Conservation (phyloP, 2,329 filamentous ascomycete species). For the Coniochaeta hoffmannii region DNA sequence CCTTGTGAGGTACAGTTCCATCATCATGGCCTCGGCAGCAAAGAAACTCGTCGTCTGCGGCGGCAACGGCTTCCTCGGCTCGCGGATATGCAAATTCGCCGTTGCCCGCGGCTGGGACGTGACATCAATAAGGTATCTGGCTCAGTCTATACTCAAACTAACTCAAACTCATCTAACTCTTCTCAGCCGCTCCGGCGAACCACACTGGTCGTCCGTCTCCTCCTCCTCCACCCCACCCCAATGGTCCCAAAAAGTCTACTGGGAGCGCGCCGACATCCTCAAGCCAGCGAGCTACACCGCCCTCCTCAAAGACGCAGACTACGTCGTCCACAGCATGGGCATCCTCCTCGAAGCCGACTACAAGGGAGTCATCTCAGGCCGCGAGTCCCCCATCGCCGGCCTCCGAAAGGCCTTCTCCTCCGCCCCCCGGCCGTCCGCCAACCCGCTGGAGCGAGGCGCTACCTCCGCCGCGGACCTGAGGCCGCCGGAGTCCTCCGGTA, state of each 20-base stretch:
- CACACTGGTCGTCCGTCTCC: conserved; percentile 76
- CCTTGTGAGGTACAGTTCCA: neutral
- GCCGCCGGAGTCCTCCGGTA: conserved; percentile 50
- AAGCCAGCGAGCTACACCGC: conserved; percentile 71
- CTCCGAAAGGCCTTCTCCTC: conserved; percentile 71
- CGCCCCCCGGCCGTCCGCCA: conserved; percentile 54
- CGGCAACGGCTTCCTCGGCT: conserved; percentile 86
- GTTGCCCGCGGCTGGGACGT: conserved; percentile 84
- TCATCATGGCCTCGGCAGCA: conserved; percentile 41
- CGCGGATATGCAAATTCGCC: conserved; percentile 84
- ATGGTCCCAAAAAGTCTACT: conserved; percentile 78
- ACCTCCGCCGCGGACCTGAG: conserved; percentile 51
- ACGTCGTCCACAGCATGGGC: conserved; percentile 90
- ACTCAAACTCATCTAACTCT: conserved; percentile 4
- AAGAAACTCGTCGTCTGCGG: conserved; percentile 88
- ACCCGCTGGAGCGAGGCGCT: conserved; percentile 59
- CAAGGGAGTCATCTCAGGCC: conserved; percentile 81
- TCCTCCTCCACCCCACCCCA: conserved; percentile 60
- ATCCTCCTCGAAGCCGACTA: conserved; percentile 97
- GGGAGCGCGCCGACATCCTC: conserved; percentile 85
- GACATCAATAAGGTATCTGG: conserved; percentile 70
- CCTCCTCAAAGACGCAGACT: conserved; percentile 69
- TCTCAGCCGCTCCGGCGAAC: conserved; percentile 77
- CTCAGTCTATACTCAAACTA: neutral
- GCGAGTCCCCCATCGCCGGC: conserved; percentile 72